A percentile compares a stretch with the other conserved stretches of the same genome.
These are phyloP conservation scores for Ustilago curta DNA, from an alignment of 1,284 basidiomycete genomes.

Conservation along the genomic window DNA sequence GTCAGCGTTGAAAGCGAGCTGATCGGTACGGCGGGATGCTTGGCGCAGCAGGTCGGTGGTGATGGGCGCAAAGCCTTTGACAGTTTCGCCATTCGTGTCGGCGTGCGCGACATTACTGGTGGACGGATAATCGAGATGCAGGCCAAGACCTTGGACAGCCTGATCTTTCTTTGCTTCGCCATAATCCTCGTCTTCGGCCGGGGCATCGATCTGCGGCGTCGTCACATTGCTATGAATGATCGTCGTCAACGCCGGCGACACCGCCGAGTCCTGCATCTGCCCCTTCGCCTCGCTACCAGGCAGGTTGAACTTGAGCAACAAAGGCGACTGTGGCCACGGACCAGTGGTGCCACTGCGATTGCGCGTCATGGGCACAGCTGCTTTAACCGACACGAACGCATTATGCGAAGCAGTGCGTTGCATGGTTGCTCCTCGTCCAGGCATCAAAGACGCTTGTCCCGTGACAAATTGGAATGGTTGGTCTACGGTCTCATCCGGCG, in stretches of 20 bases:
- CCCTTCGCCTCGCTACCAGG: background rate
- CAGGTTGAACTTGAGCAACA: conserved; percentile 33
- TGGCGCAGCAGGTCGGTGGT: conserved; percentile 37
- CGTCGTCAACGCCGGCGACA: conserved; percentile 35
- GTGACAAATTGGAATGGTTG: conserved; percentile 22
- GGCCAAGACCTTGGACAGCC: conserved; percentile 26
- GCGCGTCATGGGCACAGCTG: conserved; percentile 28
- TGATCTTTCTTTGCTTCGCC: background rate
- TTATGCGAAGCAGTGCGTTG: conserved; percentile 21
- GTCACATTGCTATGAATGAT: conserved; percentile 32
- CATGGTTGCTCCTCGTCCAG: conserved; percentile 12
- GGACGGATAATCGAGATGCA: conserved; percentile 24
- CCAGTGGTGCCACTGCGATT: conserved; percentile 41
- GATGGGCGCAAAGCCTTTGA: conserved; percentile 32
- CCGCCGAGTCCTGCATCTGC: conserved; percentile 4
- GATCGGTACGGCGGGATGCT: conserved; percentile 22
- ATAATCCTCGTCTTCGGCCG: background rate
- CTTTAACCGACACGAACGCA: conserved; percentile 7
- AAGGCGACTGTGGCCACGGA: conserved; percentile 51
- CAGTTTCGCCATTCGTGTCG: background rate
- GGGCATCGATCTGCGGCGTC: conserved; percentile 21
- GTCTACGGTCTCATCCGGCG: conserved; percentile 29
- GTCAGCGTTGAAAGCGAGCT: background rate
- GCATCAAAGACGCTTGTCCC: conserved; percentile 25
- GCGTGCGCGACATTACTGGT: background rate